Evolutionary conservation across 2,329 filamentous ascomycete species (phyloP).

Genomic region (Aureobasidium namibiae): DNA sequence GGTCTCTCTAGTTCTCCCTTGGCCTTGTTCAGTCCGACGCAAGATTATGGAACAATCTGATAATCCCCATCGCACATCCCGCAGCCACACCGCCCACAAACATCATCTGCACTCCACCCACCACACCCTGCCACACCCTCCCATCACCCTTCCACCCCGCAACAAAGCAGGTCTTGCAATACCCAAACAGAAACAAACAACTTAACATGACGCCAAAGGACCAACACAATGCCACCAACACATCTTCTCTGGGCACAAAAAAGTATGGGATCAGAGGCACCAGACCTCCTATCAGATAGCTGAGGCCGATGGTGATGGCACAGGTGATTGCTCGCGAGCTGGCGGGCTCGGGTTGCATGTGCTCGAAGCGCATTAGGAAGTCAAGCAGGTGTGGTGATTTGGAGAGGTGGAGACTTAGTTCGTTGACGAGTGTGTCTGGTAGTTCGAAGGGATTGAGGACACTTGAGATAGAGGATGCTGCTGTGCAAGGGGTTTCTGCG

Average conservation of each 20-base stretch:
- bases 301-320: conserved; percentile 57
- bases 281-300: conserved; percentile 62
- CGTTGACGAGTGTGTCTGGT: conserved; percentile 15
- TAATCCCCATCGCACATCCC: conserved; percentile 50
- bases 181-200: conserved; percentile 29
- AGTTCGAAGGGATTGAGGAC: conserved; percentile 4
- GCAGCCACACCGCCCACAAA: conserved; percentile 59
- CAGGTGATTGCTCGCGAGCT: conserved; percentile 39
- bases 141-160: conserved; percentile 1
- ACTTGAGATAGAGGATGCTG: not conserved
- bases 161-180: conserved; percentile 45
- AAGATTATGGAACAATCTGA: conserved; percentile 5
- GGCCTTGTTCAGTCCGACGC: not conserved
- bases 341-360: conserved; percentile 37
- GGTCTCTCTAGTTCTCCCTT: too few relatives aligned
- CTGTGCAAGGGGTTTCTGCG: conserved; percentile 3
- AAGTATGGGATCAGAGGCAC: conserved; percentile 59
- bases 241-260: not conserved
- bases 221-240: not conserved
- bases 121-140: conserved; percentile 40
- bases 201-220: not conserved
- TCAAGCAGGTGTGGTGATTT: conserved; percentile 17
- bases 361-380: conserved; percentile 42
- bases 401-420: conserved; percentile 17
- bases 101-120: conserved; percentile 56